Evolutionary conservation across 495 filamentous ascomycete species (phyloP).

Genomic region (Cairneyella variabilis): DNA sequence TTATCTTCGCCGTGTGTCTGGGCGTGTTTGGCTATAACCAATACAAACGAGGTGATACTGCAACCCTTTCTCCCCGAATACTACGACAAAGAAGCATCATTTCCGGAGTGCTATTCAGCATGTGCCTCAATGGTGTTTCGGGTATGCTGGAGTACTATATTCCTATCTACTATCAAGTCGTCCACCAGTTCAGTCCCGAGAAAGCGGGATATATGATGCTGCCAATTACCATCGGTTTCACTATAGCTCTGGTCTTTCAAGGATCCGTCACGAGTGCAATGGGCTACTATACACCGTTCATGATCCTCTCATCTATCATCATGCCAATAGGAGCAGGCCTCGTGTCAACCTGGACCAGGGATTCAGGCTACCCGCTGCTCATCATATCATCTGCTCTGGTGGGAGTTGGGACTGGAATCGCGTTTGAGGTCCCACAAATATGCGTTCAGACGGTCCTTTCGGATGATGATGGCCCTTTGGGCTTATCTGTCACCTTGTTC

Average conservation of each 20-base stretch:
- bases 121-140: background rate
- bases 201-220: slow-evolving; percentile 68
- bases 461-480: slow-evolving; percentile 50
- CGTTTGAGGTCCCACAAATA: slow-evolving; percentile 60
- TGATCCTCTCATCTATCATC: slow-evolving; percentile 45
- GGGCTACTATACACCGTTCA: slow-evolving; percentile 65
- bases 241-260: slow-evolving; percentile 35
- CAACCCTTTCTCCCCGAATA: slow-evolving; percentile 31
- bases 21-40: slow-evolving; percentile 42
- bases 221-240: slow-evolving; percentile 43
- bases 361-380: slow-evolving; percentile 51
- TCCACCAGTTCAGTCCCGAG: slow-evolving; percentile 40
- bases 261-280: slow-evolving; percentile 48
- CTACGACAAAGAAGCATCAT: slow-evolving; percentile 27
- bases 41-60: slow-evolving; percentile 29
- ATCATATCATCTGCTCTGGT: slow-evolving; percentile 64
- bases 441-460: slow-evolving; percentile 52
- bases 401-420: slow-evolving; percentile 63
- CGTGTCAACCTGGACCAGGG: slow-evolving; percentile 50
- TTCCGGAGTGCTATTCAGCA: slow-evolving; percentile 20
- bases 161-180: slow-evolving; percentile 9
- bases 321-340: slow-evolving; percentile 58
- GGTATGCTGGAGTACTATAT: slow-evolving; percentile 1
- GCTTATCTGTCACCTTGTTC: slow-evolving; percentile 57
- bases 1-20: slow-evolving; percentile 27